Base-by-base conservation (phyloP, 495 filamentous ascomycete genomes). In the Talaromyces proteolyticus region DNA sequence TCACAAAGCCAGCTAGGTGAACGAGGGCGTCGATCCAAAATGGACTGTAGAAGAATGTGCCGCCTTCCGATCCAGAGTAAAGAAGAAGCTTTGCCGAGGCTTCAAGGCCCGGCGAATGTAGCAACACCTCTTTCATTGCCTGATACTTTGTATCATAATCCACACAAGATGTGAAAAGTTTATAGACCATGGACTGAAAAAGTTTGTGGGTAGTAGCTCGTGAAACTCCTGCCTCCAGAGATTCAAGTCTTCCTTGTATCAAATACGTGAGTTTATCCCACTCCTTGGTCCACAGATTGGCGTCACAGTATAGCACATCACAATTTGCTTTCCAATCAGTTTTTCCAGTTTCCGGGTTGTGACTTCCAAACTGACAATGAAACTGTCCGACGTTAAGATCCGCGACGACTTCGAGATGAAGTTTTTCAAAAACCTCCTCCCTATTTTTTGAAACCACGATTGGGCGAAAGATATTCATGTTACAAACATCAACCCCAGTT, bases 401-500 rank as follows among this genome's bases (percentile, higher is more conserved):
- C n/a, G 16, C 39, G 8, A 17, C 19, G n/a, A 42, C 6, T n/a
- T 42, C 39, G 16, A 42, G n/a, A 17, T 17, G n/a, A 17, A 17
- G 39, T 21, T 42, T 42, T 17, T 42, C 6, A 17, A 42, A 17
- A 17, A 42, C 39, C 2, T 64, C 61, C 18, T 57, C 66, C 8
- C 62, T 62, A n/a, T 63, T 67, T 60, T 42, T 79, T 69, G 44
- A 73, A 66, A 26, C 73, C 5, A 42, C 39, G n/a, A 42, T 42
- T 6, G 39, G 39, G 39, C 16, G 39, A 8, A 17, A 39, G 11
- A 62, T 44, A 50, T 76, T 65, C 75, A 85, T 77, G 14, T 79
- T 55, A 11, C 69, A 64, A 44, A 82, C 70, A 49, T 83, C 75
- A 53, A 78, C 49, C 51, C 79, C 75, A 46, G 85, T 78, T 70